A percentile compares a stretch with the other conserved stretches of the same genome.
phyloP scores from a whole-genome alignment of 2,329 filamentous ascomycete species.

The Lasiodiplodia citricola region DNA sequence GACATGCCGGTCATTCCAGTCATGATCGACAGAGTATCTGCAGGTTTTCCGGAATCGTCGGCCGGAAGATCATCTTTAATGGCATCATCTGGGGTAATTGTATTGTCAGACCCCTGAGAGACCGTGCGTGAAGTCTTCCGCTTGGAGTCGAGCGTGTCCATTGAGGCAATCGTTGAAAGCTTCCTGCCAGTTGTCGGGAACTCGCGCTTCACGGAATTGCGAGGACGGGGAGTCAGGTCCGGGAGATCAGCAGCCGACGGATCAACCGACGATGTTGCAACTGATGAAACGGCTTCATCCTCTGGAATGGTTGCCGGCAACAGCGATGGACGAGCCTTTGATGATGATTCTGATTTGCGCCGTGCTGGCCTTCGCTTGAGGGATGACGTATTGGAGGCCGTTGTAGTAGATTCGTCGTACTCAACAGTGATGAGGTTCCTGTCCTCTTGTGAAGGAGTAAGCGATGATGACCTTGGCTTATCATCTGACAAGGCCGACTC shows the following conservation, averaged over 20 bases:
- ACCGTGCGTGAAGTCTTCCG: background rate
- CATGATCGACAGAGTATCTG: slow-evolving; percentile 18
- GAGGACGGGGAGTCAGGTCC: slow-evolving; percentile 35
- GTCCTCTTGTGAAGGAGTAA: slow-evolving; percentile 33
- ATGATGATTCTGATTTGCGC: slow-evolving; percentile 46
- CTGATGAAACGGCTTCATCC: slow-evolving; percentile 38
- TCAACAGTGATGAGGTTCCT: slow-evolving; percentile 28
- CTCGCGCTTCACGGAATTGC: slow-evolving; percentile 44
- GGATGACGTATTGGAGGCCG: slow-evolving; percentile 12
- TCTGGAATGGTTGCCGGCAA: slow-evolving; percentile 32
- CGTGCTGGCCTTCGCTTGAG: slow-evolving; percentile 47
- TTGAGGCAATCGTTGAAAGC: slow-evolving; percentile 64
- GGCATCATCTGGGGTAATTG: slow-evolving; percentile 28
- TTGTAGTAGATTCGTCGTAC: slow-evolving; percentile 18
- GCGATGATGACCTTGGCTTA: slow-evolving; percentile 29
- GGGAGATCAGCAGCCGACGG: slow-evolving; percentile 38
- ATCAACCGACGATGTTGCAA: slow-evolving; percentile 43
- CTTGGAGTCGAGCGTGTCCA: slow-evolving; percentile 56
- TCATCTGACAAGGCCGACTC: slow-evolving; percentile 35
- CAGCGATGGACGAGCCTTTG: slow-evolving; percentile 44
- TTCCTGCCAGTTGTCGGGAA: slow-evolving; percentile 61
- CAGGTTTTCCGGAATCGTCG: slow-evolving; percentile 13
- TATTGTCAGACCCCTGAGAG: slow-evolving; percentile 22
- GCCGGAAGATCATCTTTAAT: background rate
- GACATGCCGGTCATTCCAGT: slow-evolving; percentile 20